Evolutionary conservation across 2,329 filamentous ascomycete genomes (phyloP), one percentile per base, ranked within the genome.

Genomic region (Exutisphaerella laricina): DNA sequence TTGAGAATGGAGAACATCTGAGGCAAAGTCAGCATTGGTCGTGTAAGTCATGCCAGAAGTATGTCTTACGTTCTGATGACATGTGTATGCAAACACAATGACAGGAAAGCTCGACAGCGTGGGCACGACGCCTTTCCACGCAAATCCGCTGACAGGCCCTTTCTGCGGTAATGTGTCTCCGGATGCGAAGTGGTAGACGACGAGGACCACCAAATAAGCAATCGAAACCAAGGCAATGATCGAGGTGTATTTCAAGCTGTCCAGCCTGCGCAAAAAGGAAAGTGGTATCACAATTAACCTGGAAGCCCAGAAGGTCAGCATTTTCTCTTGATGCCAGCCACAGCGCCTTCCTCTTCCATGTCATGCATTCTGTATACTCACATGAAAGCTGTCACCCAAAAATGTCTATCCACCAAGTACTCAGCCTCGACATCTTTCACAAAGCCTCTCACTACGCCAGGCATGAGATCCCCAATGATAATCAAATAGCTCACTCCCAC

Each of bases 1-100:
- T 98, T 98, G 32, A 98, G 70, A 53, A 98, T 94, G 8, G 90
- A 95, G 64, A 98, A 98, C 92, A 98, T 98, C 86, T 92, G 55
- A 1, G 28, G 5, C 2, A 21, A 28, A 53, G 50, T 51, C 32
- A 56, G 49, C 28, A 14, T 34, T 18, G 4, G 34, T 13, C 31
- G 5, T 36, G 14, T 5, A 13, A 26, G 12, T 18, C 5, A 25
- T 13, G 17, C 4, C 4, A 5, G n/a, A 20, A 16, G 31, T 40
- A 25, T 5, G 9, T 61, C 79, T 53, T 69, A 92, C 87, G 63
- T 98, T 98, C 61, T 98, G 92, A 66, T 98, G 92, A 64, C 92
- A 98, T 1, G 92, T 98, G 64, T 97, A 98, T n/a, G 90, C 92
- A 72, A 98, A 98, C 2, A 98, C 87, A 43, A 97, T 89, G 40